Conservation (phyloP, 2,329 filamentous ascomycete genomes). For the Pseudopyrenochaeta lycopersici region DNA sequence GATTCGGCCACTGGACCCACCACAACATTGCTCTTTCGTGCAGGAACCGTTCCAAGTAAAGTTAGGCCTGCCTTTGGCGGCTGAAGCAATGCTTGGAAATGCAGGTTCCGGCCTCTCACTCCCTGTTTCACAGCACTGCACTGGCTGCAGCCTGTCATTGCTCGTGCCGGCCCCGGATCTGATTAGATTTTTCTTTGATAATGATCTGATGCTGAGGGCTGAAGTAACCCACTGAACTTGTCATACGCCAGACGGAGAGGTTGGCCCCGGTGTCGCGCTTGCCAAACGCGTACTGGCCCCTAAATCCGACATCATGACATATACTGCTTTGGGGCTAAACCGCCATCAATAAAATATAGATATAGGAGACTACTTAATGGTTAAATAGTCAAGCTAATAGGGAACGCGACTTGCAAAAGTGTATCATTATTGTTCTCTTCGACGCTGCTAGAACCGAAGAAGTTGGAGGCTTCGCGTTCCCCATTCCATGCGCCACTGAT, state of each 20-base stretch:
- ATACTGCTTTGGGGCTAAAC: too few species aligned
- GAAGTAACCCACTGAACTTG: slow-evolving; percentile 14
- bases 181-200: slow-evolving; percentile 35
- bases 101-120: slow-evolving; percentile 16
- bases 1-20: slow-evolving; percentile 39
- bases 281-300: slow-evolving; percentile 1
- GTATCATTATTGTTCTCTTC: too few species aligned
- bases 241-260: slow-evolving; percentile 4
- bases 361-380: too few species aligned
- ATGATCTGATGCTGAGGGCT: slow-evolving; percentile 14
- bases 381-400: too few species aligned
- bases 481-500: too few species aligned
- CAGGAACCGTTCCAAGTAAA: slow-evolving; percentile 32
- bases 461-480: too few species aligned
- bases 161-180: slow-evolving; percentile 29
- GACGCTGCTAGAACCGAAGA: too few species aligned
- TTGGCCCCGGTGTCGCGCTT: neutral
- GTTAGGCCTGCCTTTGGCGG: slow-evolving; percentile 34
- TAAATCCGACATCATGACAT: too few species aligned
- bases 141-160: slow-evolving; percentile 24
- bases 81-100: slow-evolving; percentile 45
- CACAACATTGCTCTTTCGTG: slow-evolving; percentile 30
- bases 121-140: slow-evolving; percentile 18
- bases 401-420: too few species aligned
- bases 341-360: too few species aligned